Percentiles rank a stretch among this genome's conserved stretches.
Conservation (phyloP, 208 protist species). For the Crithidia acanthocephali region DNA sequence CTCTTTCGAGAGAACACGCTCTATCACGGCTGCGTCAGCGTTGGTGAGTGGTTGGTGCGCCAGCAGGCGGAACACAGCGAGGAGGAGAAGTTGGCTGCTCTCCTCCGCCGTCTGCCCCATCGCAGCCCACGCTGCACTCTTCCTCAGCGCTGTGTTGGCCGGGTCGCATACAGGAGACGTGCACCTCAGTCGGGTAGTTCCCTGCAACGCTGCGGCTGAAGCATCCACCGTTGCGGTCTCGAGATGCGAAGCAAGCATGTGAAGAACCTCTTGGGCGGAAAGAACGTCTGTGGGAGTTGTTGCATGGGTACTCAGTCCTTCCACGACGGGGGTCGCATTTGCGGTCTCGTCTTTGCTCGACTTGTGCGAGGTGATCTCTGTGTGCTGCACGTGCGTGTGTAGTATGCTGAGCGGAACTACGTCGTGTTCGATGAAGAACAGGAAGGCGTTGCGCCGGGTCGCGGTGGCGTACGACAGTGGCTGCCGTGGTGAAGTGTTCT, state of each 20-base stretch:
- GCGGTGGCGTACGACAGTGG: conserved; percentile 27
- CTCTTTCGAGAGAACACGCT: conserved; percentile 19
- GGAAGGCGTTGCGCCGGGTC: conserved; percentile 47
- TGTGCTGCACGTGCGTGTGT: not conserved
- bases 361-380: not conserved
- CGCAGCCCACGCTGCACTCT: conserved; percentile 20
- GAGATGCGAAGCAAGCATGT: not conserved
- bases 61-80: conserved; percentile 14
- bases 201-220: too few species aligned
- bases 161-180: conserved; percentile 5
- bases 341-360: not conserved
- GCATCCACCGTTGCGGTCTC: not conserved
- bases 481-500: not conserved
- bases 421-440: conserved; percentile 59
- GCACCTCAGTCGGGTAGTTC: not conserved
- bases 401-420: conserved; percentile 39
- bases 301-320: not conserved
- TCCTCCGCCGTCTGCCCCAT: conserved; percentile 26
- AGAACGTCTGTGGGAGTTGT: not conserved
- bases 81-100: conserved; percentile 10
- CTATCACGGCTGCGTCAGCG: not conserved
- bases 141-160: not conserved
- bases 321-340: not conserved
- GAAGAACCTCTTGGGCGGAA: not conserved
- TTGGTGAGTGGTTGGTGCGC: not conserved